These are phyloP conservation scores for Triglochin maritima DNA, from an alignment of 106 monocot species.

Conservation along the genomic window DNA sequence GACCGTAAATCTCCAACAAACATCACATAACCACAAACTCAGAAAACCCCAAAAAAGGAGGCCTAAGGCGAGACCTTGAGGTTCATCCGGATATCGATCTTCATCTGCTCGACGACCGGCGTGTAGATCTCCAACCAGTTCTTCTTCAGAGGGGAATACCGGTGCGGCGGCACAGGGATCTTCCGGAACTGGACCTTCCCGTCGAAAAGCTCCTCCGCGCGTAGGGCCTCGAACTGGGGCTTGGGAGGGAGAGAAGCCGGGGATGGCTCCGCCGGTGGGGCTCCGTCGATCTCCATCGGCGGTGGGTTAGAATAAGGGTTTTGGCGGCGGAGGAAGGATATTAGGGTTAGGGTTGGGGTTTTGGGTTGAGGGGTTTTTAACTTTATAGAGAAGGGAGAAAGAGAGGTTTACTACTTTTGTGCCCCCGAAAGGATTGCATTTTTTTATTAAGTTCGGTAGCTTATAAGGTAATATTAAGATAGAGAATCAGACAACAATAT, in stretches of 20 bases:
- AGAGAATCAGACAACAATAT: too few species aligned
- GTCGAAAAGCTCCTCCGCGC: slow-evolving; percentile 60
- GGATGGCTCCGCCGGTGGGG: background rate
- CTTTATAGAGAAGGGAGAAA: too few species aligned
- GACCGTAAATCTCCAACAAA: background rate
- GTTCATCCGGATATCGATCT: slow-evolving; percentile 94
- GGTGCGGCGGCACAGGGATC: slow-evolving; percentile 50
- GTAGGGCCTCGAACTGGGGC: slow-evolving; percentile 51
- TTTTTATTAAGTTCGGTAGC: too few species aligned
- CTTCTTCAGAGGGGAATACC: slow-evolving; percentile 64
- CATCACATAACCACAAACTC: background rate
- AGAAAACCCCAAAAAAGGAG: background rate
- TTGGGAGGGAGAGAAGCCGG: slow-evolving; percentile 5
- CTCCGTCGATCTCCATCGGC: slow-evolving; percentile 20
- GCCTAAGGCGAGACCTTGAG: slow-evolving; percentile 42
- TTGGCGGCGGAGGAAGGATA: background rate
- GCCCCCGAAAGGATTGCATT: too few species aligned
- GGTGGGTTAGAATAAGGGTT: background rate
- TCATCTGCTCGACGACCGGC: slow-evolving; percentile 86
- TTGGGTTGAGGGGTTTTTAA: background rate
- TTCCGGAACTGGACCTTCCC: slow-evolving; percentile 74
- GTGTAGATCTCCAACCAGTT: slow-evolving; percentile 86
- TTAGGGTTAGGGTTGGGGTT: background rate
- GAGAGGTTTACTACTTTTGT: too few species aligned
- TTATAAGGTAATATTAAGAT: too few species aligned